A percentile compares a stretch with the other conserved stretches of the same genome.
phyloP scores from a whole-genome alignment of 2,329 filamentous ascomycete species.

The Arthrobotrys entomopaga region DNA sequence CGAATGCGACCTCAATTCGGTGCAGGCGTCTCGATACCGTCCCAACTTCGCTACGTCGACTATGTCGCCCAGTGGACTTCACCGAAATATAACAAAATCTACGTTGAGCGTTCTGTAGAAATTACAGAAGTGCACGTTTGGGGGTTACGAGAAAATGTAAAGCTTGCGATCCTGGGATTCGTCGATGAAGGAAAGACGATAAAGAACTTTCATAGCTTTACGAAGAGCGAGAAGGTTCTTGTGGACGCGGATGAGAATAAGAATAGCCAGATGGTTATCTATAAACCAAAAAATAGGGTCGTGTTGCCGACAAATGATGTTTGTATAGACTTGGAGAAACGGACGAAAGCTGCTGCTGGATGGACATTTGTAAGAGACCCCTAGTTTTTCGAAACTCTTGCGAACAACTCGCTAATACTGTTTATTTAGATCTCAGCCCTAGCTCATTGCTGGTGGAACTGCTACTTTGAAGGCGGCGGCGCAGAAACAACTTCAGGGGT shows the following conservation, averaged over 20 bases:
- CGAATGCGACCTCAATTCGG: slow-evolving; percentile 92
- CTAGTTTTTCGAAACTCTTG: neutral
- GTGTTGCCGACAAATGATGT: slow-evolving; percentile 83
- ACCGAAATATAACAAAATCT: slow-evolving; percentile 73
- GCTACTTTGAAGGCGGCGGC: slow-evolving; percentile 85
- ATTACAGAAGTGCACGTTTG: slow-evolving; percentile 89
- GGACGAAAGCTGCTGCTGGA: slow-evolving; percentile 80
- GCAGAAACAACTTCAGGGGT: slow-evolving; percentile 74
- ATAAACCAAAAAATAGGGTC: slow-evolving; percentile 76
- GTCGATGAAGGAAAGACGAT: slow-evolving; percentile 87
- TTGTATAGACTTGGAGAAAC: slow-evolving; percentile 87
- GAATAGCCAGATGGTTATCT: slow-evolving; percentile 73
- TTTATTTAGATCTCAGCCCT: slow-evolving; percentile 71
- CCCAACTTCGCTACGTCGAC: slow-evolving; percentile 84
- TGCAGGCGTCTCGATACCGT: slow-evolving; percentile 89
- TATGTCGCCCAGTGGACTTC: slow-evolving; percentile 74
- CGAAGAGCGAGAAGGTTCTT: slow-evolving; percentile 75
- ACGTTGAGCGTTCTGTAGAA: slow-evolving; percentile 83
- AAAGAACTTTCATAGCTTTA: slow-evolving; percentile 83
- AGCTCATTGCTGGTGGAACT: slow-evolving; percentile 96
- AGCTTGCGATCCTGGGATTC: slow-evolving; percentile 84
- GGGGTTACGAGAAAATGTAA: slow-evolving; percentile 87
- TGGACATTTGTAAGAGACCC: slow-evolving; percentile 76
- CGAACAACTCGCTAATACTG: neutral
- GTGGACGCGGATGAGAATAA: slow-evolving; percentile 66